Base-by-base conservation (phyloP, 176 grass and related monocot genomes). In the Juncus inflexus region DNA sequence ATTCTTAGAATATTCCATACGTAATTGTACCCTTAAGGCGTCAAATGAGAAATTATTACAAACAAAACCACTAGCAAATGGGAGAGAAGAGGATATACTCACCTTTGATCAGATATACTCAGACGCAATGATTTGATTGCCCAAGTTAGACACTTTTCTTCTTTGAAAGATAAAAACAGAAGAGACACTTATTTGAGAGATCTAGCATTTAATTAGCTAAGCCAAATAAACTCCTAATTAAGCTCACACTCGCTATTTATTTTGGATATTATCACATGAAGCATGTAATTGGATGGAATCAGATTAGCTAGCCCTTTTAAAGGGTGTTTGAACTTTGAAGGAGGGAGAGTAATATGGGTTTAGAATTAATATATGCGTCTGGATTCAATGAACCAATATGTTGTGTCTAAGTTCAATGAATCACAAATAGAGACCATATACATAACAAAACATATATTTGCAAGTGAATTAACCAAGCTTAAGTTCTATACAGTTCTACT, bases 321-420 rank as follows among this genome's bases (percentile, higher is more conserved):
- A 70, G 66, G 55, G 40, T 52, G 14, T 3, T 14, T 38, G 5
- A 39, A 8, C 11, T 68, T 40, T 45, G 37, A 70, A 40, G 54
- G 67, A 9, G 15, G 7, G 19, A 12, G 9, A 14, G 38, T 42
- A 59, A 14, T 28, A 54, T 52, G 12, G 40, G 9, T 5, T 40
- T 54, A 13, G 41, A n/a, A 40, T 55, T 69, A 8, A 5, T 69
- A 54, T 51, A 55, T 71, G 53, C 54, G 54, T 71, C 67, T 19
- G 42, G 39, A 58, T 71, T 37, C 67, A 3, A 42, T 15, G 14
- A 15, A 35, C 12, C 57, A 10, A 13, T 3, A 9, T 56, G 42
- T 42, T 58, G 19, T 70, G 67, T 71, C 67, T 11, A 58, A 55
- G 67, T 71, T 71, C 67, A 71, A 15, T 71, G 67, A 71, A 71